Base-by-base conservation (phyloP, 2,329 filamentous ascomycete genomes). In the Gnomoniopsis smithogilvyi region DNA sequence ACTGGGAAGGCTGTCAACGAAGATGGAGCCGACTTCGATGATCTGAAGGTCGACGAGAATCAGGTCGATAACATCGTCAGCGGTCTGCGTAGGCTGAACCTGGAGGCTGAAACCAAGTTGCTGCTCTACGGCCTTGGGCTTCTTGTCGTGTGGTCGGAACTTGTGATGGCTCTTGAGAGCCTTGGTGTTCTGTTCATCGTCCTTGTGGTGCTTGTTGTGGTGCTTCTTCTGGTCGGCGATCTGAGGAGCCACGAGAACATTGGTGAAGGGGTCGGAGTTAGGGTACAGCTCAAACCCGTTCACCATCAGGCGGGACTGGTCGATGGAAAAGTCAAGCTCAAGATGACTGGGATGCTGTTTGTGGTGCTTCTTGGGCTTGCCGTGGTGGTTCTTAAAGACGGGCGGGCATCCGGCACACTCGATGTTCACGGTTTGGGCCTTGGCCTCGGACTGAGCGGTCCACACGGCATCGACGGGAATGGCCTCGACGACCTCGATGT, bases 201-300 rank as follows among this genome's bases (percentile, higher is more conserved):
- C 41, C 56, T 63, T 17, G 62, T 66, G 63, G 56, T 71, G 67
- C 58, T 70, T 69, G 55, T 69, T 64, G 52, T 70, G 70, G 24
- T 64, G 58, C 47, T 57, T 54, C 21, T 59, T 58, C 65, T 67
- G 41, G 66, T 77, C 73, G 45, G 76, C 72, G 36, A 78, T 66
- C 57, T 84, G 77, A 14, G 72, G 65, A 12, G 82, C 82, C 6
- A 69, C 72, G 41, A 85, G 73, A 10, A 72, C 70, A 51, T 72
- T 70, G 63, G 68, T 69, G 68, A 77, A 74, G 1, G 78, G 75
- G 67, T 81, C 73, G 63, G 81, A 70, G 54, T 76, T 72, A 17
- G 83, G 82, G 64, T 86, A 89, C 19, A 89, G 74, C 65, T 84
- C 80, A 61, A 81, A 80, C 59, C 80, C 83, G 70, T 89, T 88